Base-by-base conservation (phyloP, 1,139 yeast genomes). In the Pneumocystis sp. region DNA sequence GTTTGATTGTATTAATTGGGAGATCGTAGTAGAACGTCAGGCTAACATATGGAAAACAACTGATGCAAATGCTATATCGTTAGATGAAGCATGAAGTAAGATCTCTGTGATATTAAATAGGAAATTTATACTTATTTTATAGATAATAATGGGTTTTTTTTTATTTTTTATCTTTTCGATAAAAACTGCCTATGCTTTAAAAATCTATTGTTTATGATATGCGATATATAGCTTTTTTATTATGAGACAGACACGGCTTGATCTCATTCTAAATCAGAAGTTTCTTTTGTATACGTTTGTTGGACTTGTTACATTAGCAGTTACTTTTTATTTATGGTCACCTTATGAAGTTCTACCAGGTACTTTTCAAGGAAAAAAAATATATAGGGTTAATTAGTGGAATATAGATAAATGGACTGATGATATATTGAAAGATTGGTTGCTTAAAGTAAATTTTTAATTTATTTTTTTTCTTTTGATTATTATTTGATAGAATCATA, bases 1-100 rank as follows among this genome's bases (percentile, higher is more conserved):
- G 73, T 86, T 96, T 86, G 81, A 85, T 64, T 81, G 89, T 70
- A 82, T 91, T 70, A 84, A 93, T 76, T 93, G 98, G 98, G 83
- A 85, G 67, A 91, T 87, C 64, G 83, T 91, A 64, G 87, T 85
- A 74, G 79, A 78, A 71, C 83, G 96, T 73, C 73, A 81, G 44
- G 67, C 62, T 63, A 73, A 73, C 31, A 50, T 50, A 50, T 50
- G 57, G 57, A 50, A 50, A 50, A 50, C 34, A 19, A 25, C 21
- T 25, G 34, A 25, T 21, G 5, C 12, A 10, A 17, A 50, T 12
- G 34, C 4, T 25, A 1, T 29, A 3, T 29, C 10, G 1, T 12
- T 17, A 12, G 12, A 50, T 10, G 21, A 50, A 10, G 57, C 15
- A 10, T 50, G 12, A 50, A 7, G 3, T 7, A 37, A 37, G 17